Percentiles rank a stretch among this genome's conserved stretches.
Conservation (phyloP, 2,329 filamentous ascomycete genomes). For the Fusarium buxicola region DNA sequence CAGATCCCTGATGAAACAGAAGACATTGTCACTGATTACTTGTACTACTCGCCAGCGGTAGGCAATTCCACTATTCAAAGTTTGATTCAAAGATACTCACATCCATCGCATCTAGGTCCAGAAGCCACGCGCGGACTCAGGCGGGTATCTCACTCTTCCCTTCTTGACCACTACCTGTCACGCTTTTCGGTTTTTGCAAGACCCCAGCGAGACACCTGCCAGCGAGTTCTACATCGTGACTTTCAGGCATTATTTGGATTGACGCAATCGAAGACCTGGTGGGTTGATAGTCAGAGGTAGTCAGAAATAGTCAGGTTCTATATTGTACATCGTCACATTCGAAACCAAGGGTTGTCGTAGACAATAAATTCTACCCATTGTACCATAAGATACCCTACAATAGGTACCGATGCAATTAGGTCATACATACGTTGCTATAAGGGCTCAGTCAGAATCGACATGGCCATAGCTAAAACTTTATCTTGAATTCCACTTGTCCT, state of each 20-base stretch:
- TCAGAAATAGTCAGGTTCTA: background rate
- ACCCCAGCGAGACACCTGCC: constrained; percentile 17
- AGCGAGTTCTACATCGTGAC: constrained; percentile 22
- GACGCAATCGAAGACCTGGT: too few relatives aligned
- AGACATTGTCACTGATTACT: background rate
- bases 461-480: too few relatives aligned
- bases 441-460: too few relatives aligned
- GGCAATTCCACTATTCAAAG: background rate
- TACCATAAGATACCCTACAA: too few relatives aligned
- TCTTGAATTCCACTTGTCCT: too few relatives aligned
- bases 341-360: too few relatives aligned
- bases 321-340: too few relatives aligned
- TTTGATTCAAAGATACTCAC: background rate
- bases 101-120: constrained; percentile 6
- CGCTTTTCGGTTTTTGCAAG: constrained; percentile 18
- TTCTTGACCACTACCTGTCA: constrained; percentile 30
- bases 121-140: constrained; percentile 27
- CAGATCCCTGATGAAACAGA: background rate
- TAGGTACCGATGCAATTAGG: too few relatives aligned
- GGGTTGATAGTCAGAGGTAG: background rate
- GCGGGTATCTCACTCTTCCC: constrained; percentile 30
- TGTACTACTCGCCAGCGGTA: constrained; percentile 26
- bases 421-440: too few relatives aligned
- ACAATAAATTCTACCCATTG: too few relatives aligned
- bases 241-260: constrained; percentile 11